Percentiles rank a stretch among this genome's conserved stretches.
Conservation (phyloP, 2,329 filamentous ascomycete genomes). For the Aspergillus luchuensis region DNA sequence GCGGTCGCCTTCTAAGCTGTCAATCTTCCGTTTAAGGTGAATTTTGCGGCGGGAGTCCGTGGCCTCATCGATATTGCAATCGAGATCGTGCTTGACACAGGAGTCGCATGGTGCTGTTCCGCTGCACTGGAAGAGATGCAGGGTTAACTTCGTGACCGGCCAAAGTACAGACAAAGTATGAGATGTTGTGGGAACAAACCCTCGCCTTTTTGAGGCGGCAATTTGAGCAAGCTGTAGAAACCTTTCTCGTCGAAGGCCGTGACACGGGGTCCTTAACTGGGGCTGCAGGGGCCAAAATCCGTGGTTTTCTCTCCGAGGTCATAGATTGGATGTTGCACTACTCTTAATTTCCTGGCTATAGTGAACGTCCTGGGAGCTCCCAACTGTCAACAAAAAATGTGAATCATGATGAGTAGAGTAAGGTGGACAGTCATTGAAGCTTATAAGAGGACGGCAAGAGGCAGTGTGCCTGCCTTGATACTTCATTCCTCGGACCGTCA, state of each 20-base stretch:
- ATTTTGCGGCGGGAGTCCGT: slow-evolving; percentile 28
- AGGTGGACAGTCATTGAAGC: neutral
- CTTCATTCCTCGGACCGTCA: neutral
- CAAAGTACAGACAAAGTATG: too few species aligned
- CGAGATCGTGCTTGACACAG: slow-evolving; percentile 22
- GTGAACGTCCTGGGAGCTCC: neutral
- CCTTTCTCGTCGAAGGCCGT: neutral
- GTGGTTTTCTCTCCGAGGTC: neutral
- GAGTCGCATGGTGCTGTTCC: slow-evolving; percentile 26
- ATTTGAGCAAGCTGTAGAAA: neutral
- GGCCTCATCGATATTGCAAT: slow-evolving; percentile 26
- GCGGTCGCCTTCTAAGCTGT: slow-evolving; percentile 27
- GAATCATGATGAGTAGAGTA: neutral
- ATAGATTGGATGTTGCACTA: neutral
- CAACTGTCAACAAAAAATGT: neutral
- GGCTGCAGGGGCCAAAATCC: neutral
- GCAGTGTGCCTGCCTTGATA: neutral
- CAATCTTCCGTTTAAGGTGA: slow-evolving; percentile 27
- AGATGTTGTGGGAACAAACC: neutral
- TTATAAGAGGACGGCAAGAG: neutral
- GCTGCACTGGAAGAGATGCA: slow-evolving; percentile 31
- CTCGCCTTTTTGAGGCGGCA: neutral
- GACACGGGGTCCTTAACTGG: neutral
- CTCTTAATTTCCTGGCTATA: neutral
- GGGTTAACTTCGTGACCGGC: neutral